Evolutionary conservation across 768 basidiomycete genomes (phyloP).

Genomic region (Leccinum uliginosum): DNA sequence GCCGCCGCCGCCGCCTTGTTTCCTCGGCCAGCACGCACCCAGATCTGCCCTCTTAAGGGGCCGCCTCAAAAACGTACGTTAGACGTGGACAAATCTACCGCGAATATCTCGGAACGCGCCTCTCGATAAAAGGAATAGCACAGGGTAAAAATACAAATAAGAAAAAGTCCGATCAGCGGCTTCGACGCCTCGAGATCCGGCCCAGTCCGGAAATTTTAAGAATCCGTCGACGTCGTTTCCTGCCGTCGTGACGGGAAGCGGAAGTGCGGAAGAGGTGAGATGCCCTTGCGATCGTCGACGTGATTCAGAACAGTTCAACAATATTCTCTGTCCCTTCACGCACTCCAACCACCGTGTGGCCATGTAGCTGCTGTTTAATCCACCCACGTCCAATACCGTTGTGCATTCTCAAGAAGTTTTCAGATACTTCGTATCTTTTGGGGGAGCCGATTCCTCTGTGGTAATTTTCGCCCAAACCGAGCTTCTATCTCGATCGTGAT

Average conservation of each 20-base stretch:
- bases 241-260: slow-evolving; percentile 1
- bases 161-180: slow-evolving; percentile 14
- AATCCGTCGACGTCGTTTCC: slow-evolving; percentile 5
- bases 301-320: background rate
- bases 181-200: slow-evolving; percentile 20
- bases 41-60: slow-evolving; percentile 2
- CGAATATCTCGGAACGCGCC: slow-evolving; percentile 16
- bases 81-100: slow-evolving; percentile 12
- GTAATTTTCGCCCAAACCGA: slow-evolving; percentile 5
- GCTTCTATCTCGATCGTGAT: slow-evolving; percentile 19
- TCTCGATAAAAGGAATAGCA: slow-evolving; percentile 8
- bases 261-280: background rate
- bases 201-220: slow-evolving; percentile 13
- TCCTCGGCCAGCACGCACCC: slow-evolving; percentile 1
- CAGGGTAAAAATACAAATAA: background rate
- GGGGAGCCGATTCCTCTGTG: background rate
- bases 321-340: background rate
- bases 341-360: background rate
- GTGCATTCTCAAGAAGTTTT: background rate
- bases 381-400: background rate
- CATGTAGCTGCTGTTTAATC: background rate
- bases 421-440: background rate
- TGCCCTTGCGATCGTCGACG: slow-evolving; percentile 7
- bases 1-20: slow-evolving; percentile 2
- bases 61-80: background rate